Base-by-base conservation (phyloP, 768 basidiomycete species). In the Clitopilus passeckerianus region DNA sequence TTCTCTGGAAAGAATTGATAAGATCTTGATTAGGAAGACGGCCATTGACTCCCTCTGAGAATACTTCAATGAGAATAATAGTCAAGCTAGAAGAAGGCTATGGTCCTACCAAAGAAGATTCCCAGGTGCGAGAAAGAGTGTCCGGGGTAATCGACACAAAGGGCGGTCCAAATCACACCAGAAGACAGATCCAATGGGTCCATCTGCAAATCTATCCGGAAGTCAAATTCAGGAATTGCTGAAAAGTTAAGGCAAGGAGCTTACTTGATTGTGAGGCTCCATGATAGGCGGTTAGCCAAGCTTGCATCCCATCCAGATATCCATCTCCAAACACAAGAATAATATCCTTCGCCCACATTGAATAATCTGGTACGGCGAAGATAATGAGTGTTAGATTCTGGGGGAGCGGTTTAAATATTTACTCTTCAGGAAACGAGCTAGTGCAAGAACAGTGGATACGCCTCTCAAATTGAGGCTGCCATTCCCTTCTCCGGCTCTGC, bases 111-210 rank as follows among this genome's bases (percentile, higher is more conserved):
- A 71, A 89, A 91, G 75, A 93, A 98, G 9, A 98, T 74, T n/a
- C 97, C 96, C 1, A 98, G 78, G 68, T 98, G 93, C 9, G 91
- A 93, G 73, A 98, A 96, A 0, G 95, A 98, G 72, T 99, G 96
- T 0, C 94, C 91, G 0, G 95, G 93, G 71, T 98, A 98, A 70
- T 98, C 97, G 44, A 99, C 85, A 65, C 90, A 91, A 52, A 99
- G 74, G 10, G 94, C 94, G 0, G 91, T 93, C 97, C 97, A 99
- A 44, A 99, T 90, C 6, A 95, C 89, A 2, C 95, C 95, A 1
- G 93, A 92, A 1, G 84, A 71, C 22, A 91, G 67, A 34, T 76
- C 72, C 35, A 97, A 77, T 8, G 78, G 75, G 34, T 90, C 85
- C 0, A 83, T 81, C n/a, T 75, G 64, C 16, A 94, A 75, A 67